Evolutionary conservation across 2,329 filamentous ascomycete species (phyloP).

Genomic region (Penicillium sclerotiorum): DNA sequence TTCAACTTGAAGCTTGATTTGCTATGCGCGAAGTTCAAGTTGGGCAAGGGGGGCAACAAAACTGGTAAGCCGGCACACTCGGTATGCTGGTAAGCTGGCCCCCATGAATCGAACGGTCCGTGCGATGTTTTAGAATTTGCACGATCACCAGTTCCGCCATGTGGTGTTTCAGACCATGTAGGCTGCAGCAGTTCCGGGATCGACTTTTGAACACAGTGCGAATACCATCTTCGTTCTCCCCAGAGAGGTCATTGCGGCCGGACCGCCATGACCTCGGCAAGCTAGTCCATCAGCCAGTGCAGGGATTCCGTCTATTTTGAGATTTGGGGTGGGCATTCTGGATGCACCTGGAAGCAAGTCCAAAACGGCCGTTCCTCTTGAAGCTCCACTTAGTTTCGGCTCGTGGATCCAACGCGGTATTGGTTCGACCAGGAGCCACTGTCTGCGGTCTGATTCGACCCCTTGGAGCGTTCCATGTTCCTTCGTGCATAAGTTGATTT

Average conservation of each 20-base stretch:
- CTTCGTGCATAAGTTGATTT: no score
- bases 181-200: neutral
- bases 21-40: no score
- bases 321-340: conserved; percentile 5
- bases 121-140: conserved; percentile 5
- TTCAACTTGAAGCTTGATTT: no score
- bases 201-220: no score
- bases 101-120: conserved; percentile 10
- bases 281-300: no score
- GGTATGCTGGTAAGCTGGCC: no score
- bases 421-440: conserved; percentile 14
- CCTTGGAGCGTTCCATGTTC: no score
- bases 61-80: neutral
- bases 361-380: conserved; percentile 20
- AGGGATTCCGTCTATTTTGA: neutral
- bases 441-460: conserved; percentile 15
- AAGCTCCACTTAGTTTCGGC: conserved; percentile 21
- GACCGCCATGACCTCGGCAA: no score
- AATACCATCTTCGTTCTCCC: no score
- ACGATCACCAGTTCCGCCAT: conserved; percentile 16
- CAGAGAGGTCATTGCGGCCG: no score
- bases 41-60: neutral
- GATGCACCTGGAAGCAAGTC: conserved; percentile 14
- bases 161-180: conserved; percentile 21
- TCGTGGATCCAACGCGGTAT: conserved; percentile 20